Base-by-base conservation (phyloP, 768 basidiomycete species). In the Agrocybe pediades region DNA sequence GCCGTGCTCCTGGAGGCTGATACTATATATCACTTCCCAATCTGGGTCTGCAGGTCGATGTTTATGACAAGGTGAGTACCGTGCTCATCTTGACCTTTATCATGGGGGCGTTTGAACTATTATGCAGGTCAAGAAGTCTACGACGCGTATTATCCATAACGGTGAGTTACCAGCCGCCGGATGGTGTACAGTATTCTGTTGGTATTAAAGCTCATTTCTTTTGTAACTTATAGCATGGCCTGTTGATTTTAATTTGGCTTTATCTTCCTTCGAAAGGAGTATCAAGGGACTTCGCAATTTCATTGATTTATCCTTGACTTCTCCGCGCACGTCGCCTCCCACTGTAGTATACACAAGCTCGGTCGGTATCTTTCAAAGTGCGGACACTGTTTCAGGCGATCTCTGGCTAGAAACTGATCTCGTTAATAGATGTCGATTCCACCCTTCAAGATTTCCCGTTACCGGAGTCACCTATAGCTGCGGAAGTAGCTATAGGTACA, bases 191-290 rank as follows among this genome's bases (percentile, higher is more conserved):
- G 2, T 25, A 17, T 26, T 9, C 20, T 6, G 6, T 49, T n/a
- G 25, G 6, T n/a, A 15, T 47, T 15, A 9, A 15, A 33, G 6
- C 36, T 9, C 20, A 27, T 17, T 39, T 17, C 21, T 41, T 9
- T 26, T 30, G 29, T 30, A 7, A 30, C 15, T 7, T 30, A 36
- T 13, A 63, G 77, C 78, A 15, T 81, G 80, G 80, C 70, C 71
- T 0, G 71, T 82, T 41, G 78, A 82, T 62, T 80, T 82, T 62
- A 76, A 76, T 30, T 65, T 79, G 0, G 66, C 70, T 11, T 61
- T 78, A 19, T 64, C 67, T 11, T 80, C 80, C 13, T 80, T 80
- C 49, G 75, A 79, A 45, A 58, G 69, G 7, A 72, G 73, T 50
- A 64, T 81, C 46, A 65, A 62, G 20, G 75, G 74, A 15, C 72